These are phyloP conservation scores for Diaporthe batatas DNA, from an alignment of 2,329 filamentous ascomycete genomes.

Conservation along the genomic window DNA sequence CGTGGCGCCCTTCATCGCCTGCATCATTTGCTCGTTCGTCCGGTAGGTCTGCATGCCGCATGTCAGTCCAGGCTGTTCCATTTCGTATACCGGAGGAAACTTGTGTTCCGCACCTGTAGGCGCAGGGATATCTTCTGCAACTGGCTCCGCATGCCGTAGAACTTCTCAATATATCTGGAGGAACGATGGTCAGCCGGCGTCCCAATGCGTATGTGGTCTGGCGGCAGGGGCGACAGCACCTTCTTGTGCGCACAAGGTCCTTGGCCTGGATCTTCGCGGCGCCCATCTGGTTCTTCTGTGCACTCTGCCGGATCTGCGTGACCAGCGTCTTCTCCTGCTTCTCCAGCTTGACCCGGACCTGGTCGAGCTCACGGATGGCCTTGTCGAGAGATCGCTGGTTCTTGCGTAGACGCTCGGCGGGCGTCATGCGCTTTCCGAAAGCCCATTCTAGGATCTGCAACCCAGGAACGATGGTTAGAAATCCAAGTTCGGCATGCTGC, in stretches of 20 bases:
- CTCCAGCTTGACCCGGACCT: constrained; percentile 94
- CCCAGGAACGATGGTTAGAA: constrained; percentile 45
- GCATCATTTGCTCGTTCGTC: constrained; percentile 99
- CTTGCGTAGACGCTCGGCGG: constrained; percentile 89
- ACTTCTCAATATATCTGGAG: constrained; percentile 91
- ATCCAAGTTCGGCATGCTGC: neutral
- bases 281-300: constrained; percentile 98
- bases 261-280: constrained; percentile 98
- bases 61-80: constrained; percentile 8
- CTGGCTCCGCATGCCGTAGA: constrained; percentile 98
- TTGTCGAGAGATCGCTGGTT: constrained; percentile 98
- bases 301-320: constrained; percentile 96
- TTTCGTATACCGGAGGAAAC: neutral
- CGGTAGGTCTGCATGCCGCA: constrained; percentile 79
- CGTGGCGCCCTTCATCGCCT: constrained; percentile 98
- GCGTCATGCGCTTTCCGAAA: constrained; percentile 99
- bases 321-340: constrained; percentile 99
- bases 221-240: constrained; percentile 58
- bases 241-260: constrained; percentile 91
- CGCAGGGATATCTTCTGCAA: constrained; percentile 94
- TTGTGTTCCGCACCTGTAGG: constrained; percentile 77
- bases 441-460: constrained; percentile 97
- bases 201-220: neutral
- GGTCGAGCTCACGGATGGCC: constrained; percentile 95
- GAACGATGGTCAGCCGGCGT: constrained; percentile 18